Percentiles rank a stretch among this genome's conserved stretches.
Conservation (phyloP, 371 early-diverging fungal genomes). For the Mortierella sp. region DNA sequence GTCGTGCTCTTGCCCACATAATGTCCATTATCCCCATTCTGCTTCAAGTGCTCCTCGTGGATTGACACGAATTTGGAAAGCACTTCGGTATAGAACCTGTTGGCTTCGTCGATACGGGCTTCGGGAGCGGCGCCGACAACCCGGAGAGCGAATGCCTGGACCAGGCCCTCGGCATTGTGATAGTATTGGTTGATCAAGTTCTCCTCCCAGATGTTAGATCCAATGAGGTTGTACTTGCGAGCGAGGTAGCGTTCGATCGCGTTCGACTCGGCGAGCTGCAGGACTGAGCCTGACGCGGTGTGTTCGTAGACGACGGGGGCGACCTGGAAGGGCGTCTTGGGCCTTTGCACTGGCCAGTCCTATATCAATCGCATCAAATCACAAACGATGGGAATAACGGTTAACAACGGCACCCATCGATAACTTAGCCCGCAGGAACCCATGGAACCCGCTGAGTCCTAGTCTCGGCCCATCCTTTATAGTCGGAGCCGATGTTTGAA, state of each 20-base stretch:
- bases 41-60: slow-evolving; percentile 21
- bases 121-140: slow-evolving; percentile 22
- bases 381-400: background rate
- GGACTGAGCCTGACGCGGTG: slow-evolving; percentile 40
- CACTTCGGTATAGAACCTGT: slow-evolving; percentile 17
- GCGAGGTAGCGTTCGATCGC: slow-evolving; percentile 68
- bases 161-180: slow-evolving; percentile 31
- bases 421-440: too few relatives aligned
- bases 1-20: slow-evolving; percentile 14
- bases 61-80: slow-evolving; percentile 9
- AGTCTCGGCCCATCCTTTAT: too few relatives aligned
- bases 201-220: slow-evolving; percentile 46
- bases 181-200: slow-evolving; percentile 56
- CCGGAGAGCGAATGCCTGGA: background rate
- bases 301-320: slow-evolving; percentile 64
- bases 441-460: too few relatives aligned
- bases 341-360: slow-evolving; percentile 64
- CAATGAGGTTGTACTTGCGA: slow-evolving; percentile 55
- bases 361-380: background rate
- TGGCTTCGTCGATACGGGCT: slow-evolving; percentile 20
- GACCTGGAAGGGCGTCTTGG: slow-evolving; percentile 63
- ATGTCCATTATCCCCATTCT: slow-evolving; percentile 23
- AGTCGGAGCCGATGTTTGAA: background rate
- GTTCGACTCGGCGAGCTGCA: slow-evolving; percentile 61
- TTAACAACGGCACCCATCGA: background rate